Conservation (phyloP, 2,329 filamentous ascomycete species). For the Gyromitra esculenta region DNA sequence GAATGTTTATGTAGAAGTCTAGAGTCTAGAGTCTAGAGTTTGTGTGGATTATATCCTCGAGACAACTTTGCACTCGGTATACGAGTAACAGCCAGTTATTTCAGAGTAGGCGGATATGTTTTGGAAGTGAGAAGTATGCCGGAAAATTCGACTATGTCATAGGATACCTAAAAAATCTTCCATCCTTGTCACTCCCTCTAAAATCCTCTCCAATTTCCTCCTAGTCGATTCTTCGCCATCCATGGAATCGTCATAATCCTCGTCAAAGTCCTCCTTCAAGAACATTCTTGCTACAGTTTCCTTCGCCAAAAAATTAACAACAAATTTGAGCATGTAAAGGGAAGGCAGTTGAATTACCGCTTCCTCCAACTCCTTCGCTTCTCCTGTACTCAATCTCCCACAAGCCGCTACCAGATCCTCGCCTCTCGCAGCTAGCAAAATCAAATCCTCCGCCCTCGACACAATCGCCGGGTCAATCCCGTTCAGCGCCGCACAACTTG, state of each 20-base stretch:
- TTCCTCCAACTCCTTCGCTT: constrained; percentile 71
- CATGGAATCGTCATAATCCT: constrained; percentile 15
- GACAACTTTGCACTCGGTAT: neutral
- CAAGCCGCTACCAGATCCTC: constrained; percentile 81
- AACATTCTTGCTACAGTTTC: constrained; percentile 70
- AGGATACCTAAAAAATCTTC: constrained; percentile 20
- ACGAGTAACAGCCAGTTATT: neutral
- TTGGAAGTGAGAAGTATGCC: neutral
- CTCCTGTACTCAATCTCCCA: constrained; percentile 71
- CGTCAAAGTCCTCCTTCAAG: constrained; percentile 63
- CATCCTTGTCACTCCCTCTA: constrained; percentile 37
- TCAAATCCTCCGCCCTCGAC: constrained; percentile 77
- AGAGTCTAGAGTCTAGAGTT: neutral
- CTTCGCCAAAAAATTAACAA: constrained; percentile 52
- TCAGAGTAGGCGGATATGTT: neutral
- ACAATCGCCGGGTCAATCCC: constrained; percentile 79
- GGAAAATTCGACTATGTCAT: neutral
- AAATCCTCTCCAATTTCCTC: constrained; percentile 42
- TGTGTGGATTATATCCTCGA: neutral
- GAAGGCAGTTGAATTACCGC: constrained; percentile 11
- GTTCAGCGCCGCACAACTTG: constrained; percentile 82
- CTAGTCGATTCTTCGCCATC: constrained; percentile 10
- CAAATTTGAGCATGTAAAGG: neutral
- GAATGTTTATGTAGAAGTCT: neutral
- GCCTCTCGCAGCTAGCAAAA: constrained; percentile 73